phyloP scores from a whole-genome alignment of 305 asterid species.

The Andrographis paniculata region DNA sequence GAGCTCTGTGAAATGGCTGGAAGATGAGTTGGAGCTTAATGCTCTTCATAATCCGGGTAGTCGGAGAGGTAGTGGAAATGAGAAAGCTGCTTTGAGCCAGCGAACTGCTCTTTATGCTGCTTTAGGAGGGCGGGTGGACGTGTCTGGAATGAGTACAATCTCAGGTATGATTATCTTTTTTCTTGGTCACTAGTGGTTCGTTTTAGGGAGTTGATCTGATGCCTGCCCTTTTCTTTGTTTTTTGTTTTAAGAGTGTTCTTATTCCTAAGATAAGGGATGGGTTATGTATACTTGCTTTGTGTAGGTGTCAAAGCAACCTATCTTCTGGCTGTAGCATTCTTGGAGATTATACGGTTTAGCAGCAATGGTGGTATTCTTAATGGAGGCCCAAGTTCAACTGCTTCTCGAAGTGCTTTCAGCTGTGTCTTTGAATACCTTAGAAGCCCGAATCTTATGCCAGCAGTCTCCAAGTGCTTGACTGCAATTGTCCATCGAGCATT shows the following conservation, averaged over 20 bases:
- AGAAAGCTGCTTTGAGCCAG: slow-evolving; percentile 92
- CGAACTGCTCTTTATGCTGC: slow-evolving; percentile 97
- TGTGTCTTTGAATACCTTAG: slow-evolving; percentile 94
- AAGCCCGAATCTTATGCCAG: slow-evolving; percentile 91
- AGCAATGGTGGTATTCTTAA: slow-evolving; percentile 99
- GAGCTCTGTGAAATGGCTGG: slow-evolving; percentile 99
- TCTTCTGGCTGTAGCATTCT: slow-evolving; percentile 93
- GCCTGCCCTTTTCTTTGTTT: slow-evolving; percentile 1
- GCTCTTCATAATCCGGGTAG: slow-evolving; percentile 99
- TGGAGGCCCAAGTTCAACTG: slow-evolving; percentile 57
- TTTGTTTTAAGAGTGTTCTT: slow-evolving; percentile 16
- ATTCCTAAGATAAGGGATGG: too few species aligned
- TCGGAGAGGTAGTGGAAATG: slow-evolving; percentile 89
- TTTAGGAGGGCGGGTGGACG: slow-evolving; percentile 92
- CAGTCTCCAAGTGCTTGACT: slow-evolving; percentile 95
- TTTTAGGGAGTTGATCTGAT: slow-evolving; percentile 13
- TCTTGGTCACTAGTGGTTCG: slow-evolving; percentile 14
- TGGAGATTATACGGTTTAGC: slow-evolving; percentile 95
- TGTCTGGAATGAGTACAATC: slow-evolving; percentile 81
- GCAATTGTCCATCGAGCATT: slow-evolving; percentile 90
- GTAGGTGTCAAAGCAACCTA: slow-evolving; percentile 99
- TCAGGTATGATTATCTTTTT: slow-evolving; percentile 47
- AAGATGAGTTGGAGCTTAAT: slow-evolving; percentile 99
- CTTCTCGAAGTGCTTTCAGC: slow-evolving; percentile 94
- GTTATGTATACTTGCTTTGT: too few species aligned